These are phyloP conservation scores for Deinandra increscens DNA, from an alignment of 129 eudicot species.

Conservation along the genomic window DNA sequence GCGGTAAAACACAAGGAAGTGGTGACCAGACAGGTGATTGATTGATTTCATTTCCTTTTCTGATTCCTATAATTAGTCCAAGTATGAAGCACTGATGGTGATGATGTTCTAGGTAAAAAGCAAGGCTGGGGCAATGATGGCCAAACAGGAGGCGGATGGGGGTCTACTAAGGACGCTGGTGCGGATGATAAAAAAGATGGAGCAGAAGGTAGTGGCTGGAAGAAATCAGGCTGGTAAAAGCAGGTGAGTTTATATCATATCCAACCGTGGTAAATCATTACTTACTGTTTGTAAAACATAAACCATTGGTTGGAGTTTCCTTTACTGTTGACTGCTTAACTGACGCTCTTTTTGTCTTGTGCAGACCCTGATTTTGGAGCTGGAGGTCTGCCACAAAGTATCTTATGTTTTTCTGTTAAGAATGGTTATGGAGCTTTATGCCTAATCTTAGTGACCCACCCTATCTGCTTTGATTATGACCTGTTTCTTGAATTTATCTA, in stretches of 20 bases:
- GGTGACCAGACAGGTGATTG: conserved; percentile 30
- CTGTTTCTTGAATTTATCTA: neutral
- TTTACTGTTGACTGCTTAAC: neutral
- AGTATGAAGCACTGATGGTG: neutral
- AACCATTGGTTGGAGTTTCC: neutral
- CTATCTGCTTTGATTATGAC: conserved; percentile 11
- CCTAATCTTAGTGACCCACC: neutral
- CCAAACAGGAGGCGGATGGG: conserved; percentile 27
- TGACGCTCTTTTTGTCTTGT: neutral
- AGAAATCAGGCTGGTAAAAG: conserved; percentile 35
- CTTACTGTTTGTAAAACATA: neutral
- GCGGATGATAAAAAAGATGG: conserved; percentile 28
- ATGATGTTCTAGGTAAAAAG: conserved; percentile 24
- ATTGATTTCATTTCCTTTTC: neutral
- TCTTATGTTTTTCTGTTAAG: neutral
- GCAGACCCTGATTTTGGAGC: neutral
- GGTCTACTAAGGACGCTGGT: conserved; percentile 21
- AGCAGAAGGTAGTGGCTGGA: conserved; percentile 38
- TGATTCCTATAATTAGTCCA: neutral
- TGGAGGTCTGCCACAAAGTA: neutral
- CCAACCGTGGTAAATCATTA: neutral
- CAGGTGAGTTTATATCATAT: conserved; percentile 2
- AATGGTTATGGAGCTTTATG: neutral
- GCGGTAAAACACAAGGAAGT: conserved; percentile 17
- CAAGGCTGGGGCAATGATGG: conserved; percentile 25